Evolutionary conservation across 345 rosid species (phyloP), one percentile per base, ranked within the genome.

Genomic region (Erodium maritimum): DNA sequence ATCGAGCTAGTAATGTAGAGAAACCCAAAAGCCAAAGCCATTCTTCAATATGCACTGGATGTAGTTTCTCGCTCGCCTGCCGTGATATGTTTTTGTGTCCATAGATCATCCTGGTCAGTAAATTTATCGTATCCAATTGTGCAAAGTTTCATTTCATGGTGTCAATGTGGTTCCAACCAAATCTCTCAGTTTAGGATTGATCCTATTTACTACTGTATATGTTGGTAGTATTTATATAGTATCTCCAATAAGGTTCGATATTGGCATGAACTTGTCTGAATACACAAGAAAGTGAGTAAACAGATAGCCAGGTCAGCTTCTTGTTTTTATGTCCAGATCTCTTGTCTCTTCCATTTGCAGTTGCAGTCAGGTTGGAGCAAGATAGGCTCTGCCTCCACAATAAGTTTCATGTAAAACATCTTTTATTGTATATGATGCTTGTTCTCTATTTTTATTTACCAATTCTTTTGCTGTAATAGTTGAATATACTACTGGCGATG

Each of bases 1-100:
- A 54, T 80, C 91, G 52, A 82, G 75, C 70, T 86, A 79, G 84
- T 67, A 25, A 29, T 54, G 20, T 19, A 22, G 54, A 17, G 21
- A 59, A 54, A 48, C 56, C 52, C 24, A 52, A 61, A 58, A 65
- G 37, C 54, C 61, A 56, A 54, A 67, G 37, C 37, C 37, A 29
- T 29, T 29, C 37, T 29, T 29, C 37, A 29, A 5, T 11, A 6
- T 29, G 8, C 37, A 29, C 37, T 11, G 9, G 37, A 29, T 11
- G 37, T 29, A 11, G 37, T 29, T 29, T 29, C 37, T n/a, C n/a
- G n/a, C n/a, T n/a, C n/a, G n/a, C n/a, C n/a, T 29, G 37, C 37
- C 61, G 59, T 72, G 20, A n/a, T n/a, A 42, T 51, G 21, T 51
- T 10, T 51, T 51, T 20, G 19, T 51, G 54, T 51, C n/a, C 3